Percentiles rank a stretch among this genome's conserved stretches.
These are phyloP conservation scores for Zostera marina DNA, from an alignment of 116 monocot species.

Conservation along the genomic window DNA sequence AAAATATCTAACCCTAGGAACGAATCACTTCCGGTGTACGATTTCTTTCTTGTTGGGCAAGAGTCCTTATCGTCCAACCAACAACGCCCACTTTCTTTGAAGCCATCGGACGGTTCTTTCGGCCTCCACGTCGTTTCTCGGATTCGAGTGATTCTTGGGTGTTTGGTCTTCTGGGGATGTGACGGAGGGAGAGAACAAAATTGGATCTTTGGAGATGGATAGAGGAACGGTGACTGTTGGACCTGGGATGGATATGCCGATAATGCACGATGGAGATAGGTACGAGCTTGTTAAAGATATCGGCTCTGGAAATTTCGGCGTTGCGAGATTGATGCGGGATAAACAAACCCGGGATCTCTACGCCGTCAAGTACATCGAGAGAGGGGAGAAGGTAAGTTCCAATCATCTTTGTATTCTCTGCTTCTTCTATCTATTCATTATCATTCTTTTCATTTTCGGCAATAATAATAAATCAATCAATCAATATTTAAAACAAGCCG, in stretches of 20 bases:
- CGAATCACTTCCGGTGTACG: too few species aligned
- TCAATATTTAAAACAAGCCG: too few species aligned
- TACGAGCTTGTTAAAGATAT: conserved; percentile 73
- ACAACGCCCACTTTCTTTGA: not conserved
- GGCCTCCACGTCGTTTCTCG: not conserved
- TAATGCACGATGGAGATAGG: conserved; percentile 75
- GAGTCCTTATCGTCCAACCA: not conserved
- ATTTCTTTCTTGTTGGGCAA: too few species aligned
- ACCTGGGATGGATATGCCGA: conserved; percentile 60
- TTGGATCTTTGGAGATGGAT: conserved; percentile 25
- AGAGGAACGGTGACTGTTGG: conserved; percentile 43
- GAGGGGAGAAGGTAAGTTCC: conserved; percentile 61
- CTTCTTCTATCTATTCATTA: too few species aligned
- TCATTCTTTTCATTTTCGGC: not conserved
- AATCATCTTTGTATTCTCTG: not conserved
- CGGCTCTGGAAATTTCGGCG: conserved; percentile 79
- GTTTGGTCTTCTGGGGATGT: not conserved
- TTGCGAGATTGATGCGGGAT: conserved; percentile 79
- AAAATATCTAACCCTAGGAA: too few species aligned
- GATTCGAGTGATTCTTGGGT: conserved; percentile 1
- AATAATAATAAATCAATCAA: not conserved
- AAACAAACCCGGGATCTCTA: conserved; percentile 61
- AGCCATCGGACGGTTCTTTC: not conserved
- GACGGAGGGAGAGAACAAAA: not conserved
- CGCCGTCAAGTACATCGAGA: conserved; percentile 85